Percentiles rank a stretch among this genome's conserved stretches.
Conservation (phyloP, 202 grass and related monocot species). For the Panicum hallii region DNA sequence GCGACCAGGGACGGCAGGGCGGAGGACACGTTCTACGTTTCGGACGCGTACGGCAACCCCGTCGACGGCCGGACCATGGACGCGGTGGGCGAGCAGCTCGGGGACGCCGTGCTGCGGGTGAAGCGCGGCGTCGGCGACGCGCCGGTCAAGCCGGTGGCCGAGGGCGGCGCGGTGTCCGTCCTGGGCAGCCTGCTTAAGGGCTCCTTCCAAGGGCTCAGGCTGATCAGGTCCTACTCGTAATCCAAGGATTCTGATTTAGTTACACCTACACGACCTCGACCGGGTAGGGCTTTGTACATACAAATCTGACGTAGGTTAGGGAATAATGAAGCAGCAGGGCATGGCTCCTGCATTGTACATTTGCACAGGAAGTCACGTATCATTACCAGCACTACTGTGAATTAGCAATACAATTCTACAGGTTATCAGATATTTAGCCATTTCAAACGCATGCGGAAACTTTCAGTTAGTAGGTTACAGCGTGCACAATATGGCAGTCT, state of each 20-base stretch:
- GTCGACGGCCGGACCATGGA: constrained; percentile 47
- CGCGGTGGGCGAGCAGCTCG: constrained; percentile 40
- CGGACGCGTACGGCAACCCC: constrained; percentile 47
- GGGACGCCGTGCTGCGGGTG: constrained; percentile 43
- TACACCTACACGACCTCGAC: background rate
- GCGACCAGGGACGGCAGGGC: constrained; percentile 46
- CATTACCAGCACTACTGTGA: background rate
- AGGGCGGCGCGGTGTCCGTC: constrained; percentile 21
- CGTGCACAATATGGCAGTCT: too few species aligned
- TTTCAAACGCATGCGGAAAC: background rate
- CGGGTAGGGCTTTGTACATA: background rate
- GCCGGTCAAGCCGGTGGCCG: background rate
- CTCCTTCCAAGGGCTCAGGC: constrained; percentile 45
- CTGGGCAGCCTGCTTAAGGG: constrained; percentile 45
- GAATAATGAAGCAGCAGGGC: background rate
- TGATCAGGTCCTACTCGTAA: constrained; percentile 39
- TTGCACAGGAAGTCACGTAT: background rate
- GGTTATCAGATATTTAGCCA: too few species aligned
- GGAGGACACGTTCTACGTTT: constrained; percentile 55
- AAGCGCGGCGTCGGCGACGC: background rate
- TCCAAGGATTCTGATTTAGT: too few species aligned
- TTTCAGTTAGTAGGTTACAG: too few species aligned
- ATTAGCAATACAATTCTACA: background rate
- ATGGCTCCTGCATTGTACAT: background rate
- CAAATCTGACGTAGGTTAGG: background rate